Base-by-base conservation (phyloP, 345 rosid genomes). In the Boechera stricta region DNA sequence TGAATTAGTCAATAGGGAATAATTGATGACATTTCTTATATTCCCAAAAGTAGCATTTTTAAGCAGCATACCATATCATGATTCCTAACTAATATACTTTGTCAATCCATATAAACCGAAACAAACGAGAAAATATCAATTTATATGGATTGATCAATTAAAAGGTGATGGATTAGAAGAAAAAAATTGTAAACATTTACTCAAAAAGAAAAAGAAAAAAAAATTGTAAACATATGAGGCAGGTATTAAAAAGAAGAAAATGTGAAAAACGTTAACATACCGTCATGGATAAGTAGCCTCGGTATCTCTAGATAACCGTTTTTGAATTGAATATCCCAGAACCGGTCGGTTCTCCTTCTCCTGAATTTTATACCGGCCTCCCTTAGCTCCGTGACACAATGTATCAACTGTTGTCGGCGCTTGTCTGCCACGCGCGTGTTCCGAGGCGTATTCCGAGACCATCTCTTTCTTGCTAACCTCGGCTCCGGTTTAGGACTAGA, bases 291-390 rank as follows among this genome's bases (percentile, higher is more conserved):
- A 64, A 91, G 83, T 48, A 94, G 86, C 31, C 98, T 81, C 4
- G 97, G 97, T 51, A 94, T 85, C 38, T 71, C 57, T 10, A 94
- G 86, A 35, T 84, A 81, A 31, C 98, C 98, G 53, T 88, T 83
- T 73, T 87, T 77, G 85, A 94, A 91, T 73, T 80, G 82, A 7
- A 94, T 81, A 80, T 90, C 93, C 98, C 97, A 94, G 80, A 94
- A 94, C 49, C 97, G 84, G 73, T 88, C 91, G 0, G 97, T 92
- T 82, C 83, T 90, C 66, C 90, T 79, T 69, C 81, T 87, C 84
- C 76, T 80, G 85, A 90, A 88, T 74, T 90, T 90, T 52, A 91
- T 85, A 15, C 97, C 97, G 1, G 96, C 88, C 13, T 86, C 98
- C 45, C 73, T 85, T 15, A 94, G 88, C 71, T 87, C 94, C 5